Base-by-base conservation (phyloP, 192 early-diverging fungal species). In the Coemansia asiatica region DNA sequence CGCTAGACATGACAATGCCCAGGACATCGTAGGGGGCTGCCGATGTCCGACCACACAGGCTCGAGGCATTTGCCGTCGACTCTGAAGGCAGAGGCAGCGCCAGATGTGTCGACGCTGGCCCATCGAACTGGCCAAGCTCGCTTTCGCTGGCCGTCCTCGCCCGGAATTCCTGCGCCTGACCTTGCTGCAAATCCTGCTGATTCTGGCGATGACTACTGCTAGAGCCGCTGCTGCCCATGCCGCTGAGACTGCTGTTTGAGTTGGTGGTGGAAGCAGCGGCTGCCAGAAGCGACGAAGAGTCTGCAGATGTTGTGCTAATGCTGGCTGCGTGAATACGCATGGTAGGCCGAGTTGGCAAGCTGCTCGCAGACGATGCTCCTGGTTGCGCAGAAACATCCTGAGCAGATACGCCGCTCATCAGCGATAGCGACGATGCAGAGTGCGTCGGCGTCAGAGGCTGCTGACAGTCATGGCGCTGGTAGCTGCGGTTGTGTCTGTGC, bases 91-190 rank as follows among this genome's bases (percentile, higher is more conserved):
- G 36, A 28, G 79, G 79, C 62, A 81, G 61, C 26, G 78, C 73
- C 67, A 81, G 51, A 26, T 72, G 79, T 5, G 78, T 69, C n/a
- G 79, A 72, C 10, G 73, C 60, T 18, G 79, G 73, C 6, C 79
- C 79, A 29, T 81, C 79, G 53, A 81, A 81, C 67, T 81, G 79
- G 22, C 73, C 79, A 3, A 81, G 73, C 46, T 81, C 79, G 46
- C 69, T 59, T 66, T 81, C 79, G 67, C 79, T 72, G 19, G 73
- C 51, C 0, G 70, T 81, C 59, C 72, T 69, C 23, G 73, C 64
- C 6, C 79, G 63, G 63, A 67, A 81, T 48, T 75, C 79, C 38
- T 69, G 73, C 59, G 62, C 60, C 38, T 63, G 65, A 36, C 64
- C 61, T 16, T 69, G 61, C 44, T 38, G 36, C 0, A 29, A 9